Evolutionary conservation across 148 eudicot species (phyloP), one percentile per base, ranked within the genome.

Genomic region (Vaccinium corymbosum): DNA sequence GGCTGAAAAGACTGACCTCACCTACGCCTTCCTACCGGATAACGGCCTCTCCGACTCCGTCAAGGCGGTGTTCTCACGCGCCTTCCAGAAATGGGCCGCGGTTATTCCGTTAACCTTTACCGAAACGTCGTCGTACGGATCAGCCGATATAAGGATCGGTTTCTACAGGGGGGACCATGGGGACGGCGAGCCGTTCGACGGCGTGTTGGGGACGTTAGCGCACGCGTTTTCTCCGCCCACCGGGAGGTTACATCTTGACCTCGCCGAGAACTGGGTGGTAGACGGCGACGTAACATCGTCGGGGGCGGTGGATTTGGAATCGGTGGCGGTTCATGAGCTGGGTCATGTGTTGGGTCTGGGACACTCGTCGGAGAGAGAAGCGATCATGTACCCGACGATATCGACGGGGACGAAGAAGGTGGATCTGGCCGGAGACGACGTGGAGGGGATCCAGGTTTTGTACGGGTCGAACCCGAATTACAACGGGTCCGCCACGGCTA

Each of bases 321-420:
- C 90, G 4, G 93, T 91, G 35, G 93, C 86, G 80, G 91, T 88
- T 56, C 93, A 91, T 25, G 93, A 91, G 50, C 89, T 91, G 10
- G 93, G 93, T 42, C 93, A 91, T 78, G 42, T 91, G 27, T 61
- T 91, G 42, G 93, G 93, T 20, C 62, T 91, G 80, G 93, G 89
- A 3, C 93, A 91, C 68, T 88, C 90, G 19, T 86, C 90, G 46
- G 84, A 88, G 0, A 86, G 85, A 55, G 90, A 80, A 0, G 85
- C 93, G 29, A 88, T 91, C 16, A 91, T 91, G 93, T 91, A 55
- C 81, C 91, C 93, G 88, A 76, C 87, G 27, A 87, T 91, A 10
- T 6, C 89, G 25, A 70, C 93, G 10, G 88, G 85, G 14, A 81
- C 82, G 22, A 76, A 85, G 56, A 88, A 81, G 76, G 89, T 91